Base-by-base conservation (phyloP, 805 yeast species). In the Jamesozyma spencerorum region DNA sequence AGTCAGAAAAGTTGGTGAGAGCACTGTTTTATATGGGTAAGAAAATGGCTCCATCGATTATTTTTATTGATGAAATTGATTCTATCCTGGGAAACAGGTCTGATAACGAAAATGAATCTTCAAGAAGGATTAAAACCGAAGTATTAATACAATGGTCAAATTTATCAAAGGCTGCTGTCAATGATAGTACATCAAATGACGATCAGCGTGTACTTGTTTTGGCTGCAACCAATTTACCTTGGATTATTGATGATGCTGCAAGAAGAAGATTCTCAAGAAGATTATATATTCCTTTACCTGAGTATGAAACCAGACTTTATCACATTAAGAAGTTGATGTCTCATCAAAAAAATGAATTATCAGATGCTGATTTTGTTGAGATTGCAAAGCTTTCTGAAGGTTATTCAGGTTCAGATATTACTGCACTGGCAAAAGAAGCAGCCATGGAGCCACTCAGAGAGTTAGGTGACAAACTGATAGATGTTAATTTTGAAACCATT, bases 181-280 rank as follows among this genome's bases (percentile, higher is more conserved):
- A 8, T 14, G 20, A 41, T 1, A 81, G 78, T 28, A 14, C 33
- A 2, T 14, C 4, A 1, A 50, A 60, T 4, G 63, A 69, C 14
- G 64, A 58, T 31, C 75, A 74, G 37, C 68, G 97, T 38, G 97
- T 90, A 3, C 70, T 90, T 34, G 95, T 90, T 2, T 65, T 90
- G 32, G 97, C 96, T 0, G 97, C 97, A 1, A 90, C 98, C 0
- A 90, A 90, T 58, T 63, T 92, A 49, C 98, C 98, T 0, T 90
- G 98, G 98, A 84, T 86, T 2, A 87, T 85, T 44, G 98, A 90
- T 61, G 98, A 90, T 55, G 97, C 97, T 3, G 98, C 97, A 0
- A 70, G 97, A 51, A 73, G 98, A 57, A 72, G 98, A 49, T 90
- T 90, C 61, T 95, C 87, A 7, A 75, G 95, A 48, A 68, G 97